These are phyloP conservation scores for Pluteus cervinus DNA, from an alignment of 768 basidiomycete genomes.

Conservation along the genomic window DNA sequence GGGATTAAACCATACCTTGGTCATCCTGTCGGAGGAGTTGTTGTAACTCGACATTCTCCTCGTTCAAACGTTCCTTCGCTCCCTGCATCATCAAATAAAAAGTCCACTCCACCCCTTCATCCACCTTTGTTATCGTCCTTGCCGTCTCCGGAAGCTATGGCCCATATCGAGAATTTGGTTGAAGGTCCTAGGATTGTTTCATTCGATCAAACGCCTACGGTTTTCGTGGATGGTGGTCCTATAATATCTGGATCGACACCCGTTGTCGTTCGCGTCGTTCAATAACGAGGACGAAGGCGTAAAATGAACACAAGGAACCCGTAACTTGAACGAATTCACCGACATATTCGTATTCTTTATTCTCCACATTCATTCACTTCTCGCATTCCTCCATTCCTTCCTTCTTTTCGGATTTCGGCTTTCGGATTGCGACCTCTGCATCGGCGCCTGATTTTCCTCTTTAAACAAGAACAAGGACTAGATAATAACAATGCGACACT, in stretches of 20 bases:
- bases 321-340: neutral
- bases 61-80: too few species aligned
- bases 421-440: too few species aligned
- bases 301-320: neutral
- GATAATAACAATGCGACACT: too few species aligned
- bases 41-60: too few species aligned
- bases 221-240: slow-evolving; percentile 37
- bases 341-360: slow-evolving; percentile 1
- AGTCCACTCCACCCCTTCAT: too few species aligned
- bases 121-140: neutral
- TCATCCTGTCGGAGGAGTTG: slow-evolving; percentile 11
- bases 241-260: slow-evolving; percentile 36
- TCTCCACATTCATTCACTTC: slow-evolving; percentile 4
- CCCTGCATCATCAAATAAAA: too few species aligned
- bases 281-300: slow-evolving; percentile 12
- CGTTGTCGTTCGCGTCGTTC: slow-evolving; percentile 39
- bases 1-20: slow-evolving; percentile 41
- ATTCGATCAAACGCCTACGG: slow-evolving; percentile 49
- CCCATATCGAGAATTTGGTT: slow-evolving; percentile 9
- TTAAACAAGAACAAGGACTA: too few species aligned
- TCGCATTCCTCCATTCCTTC: slow-evolving; percentile 4
- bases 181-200: slow-evolving; percentile 31
- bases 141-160: neutral
- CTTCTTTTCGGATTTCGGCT: neutral
- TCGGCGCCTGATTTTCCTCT: too few species aligned